phyloP scores from a whole-genome alignment of 1,284 basidiomycete genomes.

The Trametes polyzona region DNA sequence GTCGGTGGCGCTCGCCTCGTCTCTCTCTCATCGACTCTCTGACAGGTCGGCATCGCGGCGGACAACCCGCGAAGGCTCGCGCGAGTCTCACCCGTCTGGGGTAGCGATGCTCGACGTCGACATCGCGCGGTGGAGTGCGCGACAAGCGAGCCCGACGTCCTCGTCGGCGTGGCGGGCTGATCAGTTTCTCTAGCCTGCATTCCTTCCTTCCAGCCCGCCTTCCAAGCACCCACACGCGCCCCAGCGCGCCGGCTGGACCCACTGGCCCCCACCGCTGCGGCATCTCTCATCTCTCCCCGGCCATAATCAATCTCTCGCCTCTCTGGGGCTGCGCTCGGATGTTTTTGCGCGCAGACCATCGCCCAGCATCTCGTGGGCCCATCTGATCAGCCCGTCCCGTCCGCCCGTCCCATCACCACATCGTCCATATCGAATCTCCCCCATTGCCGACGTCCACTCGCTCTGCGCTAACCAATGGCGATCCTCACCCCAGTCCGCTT shows the following conservation, averaged over 20 bases:
- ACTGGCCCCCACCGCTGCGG: constrained; percentile 7
- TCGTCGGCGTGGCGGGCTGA: background rate
- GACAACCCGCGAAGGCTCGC: background rate
- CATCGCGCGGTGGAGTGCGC: background rate
- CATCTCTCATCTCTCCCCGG: background rate
- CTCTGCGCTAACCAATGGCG: background rate
- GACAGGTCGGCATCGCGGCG: background rate
- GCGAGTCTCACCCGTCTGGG: background rate
- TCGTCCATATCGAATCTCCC: background rate
- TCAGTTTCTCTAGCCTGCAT: background rate
- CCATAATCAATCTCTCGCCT: background rate
- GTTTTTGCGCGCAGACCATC: constrained; percentile 4
- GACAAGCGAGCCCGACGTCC: background rate
- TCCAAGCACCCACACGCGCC: background rate
- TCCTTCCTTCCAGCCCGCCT: background rate
- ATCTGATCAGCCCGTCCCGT: constrained; percentile 3
- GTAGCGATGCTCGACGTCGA: background rate
- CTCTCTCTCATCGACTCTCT: background rate
- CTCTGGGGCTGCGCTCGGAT: constrained; percentile 2
- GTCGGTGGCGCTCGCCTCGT: constrained; percentile 11
- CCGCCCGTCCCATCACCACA: background rate
- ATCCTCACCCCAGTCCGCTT: background rate
- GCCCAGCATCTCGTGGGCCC: background rate
- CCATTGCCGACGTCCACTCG: background rate
- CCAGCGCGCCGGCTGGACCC: constrained; percentile 1